phyloP scores from a whole-genome alignment of 805 yeast genomes.

The Teunomyces kruisii region DNA sequence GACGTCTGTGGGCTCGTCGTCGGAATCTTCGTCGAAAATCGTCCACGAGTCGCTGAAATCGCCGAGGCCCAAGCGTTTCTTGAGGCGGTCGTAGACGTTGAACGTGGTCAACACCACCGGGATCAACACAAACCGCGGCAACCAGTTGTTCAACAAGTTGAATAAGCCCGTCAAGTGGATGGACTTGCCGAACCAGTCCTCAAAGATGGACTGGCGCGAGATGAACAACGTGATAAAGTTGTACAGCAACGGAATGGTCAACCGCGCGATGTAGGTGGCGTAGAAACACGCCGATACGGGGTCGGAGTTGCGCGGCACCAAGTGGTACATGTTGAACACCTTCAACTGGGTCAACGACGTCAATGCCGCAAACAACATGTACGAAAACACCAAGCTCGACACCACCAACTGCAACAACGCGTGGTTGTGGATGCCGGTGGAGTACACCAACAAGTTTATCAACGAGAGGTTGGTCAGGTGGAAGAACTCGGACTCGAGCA shows the following conservation, averaged over 20 bases:
- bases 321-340: conserved; percentile 73
- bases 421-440: conserved; percentile 25
- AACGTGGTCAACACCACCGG: conserved; percentile 66
- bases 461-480: conserved; percentile 68
- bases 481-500: conserved; percentile 72
- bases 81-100: conserved; percentile 64
- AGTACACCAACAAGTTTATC: conserved; percentile 48
- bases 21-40: conserved; percentile 37
- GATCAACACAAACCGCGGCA: conserved; percentile 74
- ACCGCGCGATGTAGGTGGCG: conserved; percentile 75
- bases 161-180: conserved; percentile 76
- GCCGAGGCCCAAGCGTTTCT: conserved; percentile 36
- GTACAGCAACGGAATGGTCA: conserved; percentile 79
- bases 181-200: conserved; percentile 71
- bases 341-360: conserved; percentile 65
- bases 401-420: conserved; percentile 35
- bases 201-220: conserved; percentile 54
- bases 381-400: conserved; percentile 47
- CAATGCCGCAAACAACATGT: conserved; percentile 69
- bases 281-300: conserved; percentile 75
- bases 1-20: conserved; percentile 16
- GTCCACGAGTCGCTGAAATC: conserved; percentile 42
- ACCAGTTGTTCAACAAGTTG: conserved; percentile 64
- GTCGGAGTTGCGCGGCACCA: conserved; percentile 70
- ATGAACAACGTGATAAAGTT: conserved; percentile 70